These are phyloP conservation scores for Talaromyces albobiverticillius DNA, from an alignment of 2,329 filamentous ascomycete genomes.

Conservation along the genomic window DNA sequence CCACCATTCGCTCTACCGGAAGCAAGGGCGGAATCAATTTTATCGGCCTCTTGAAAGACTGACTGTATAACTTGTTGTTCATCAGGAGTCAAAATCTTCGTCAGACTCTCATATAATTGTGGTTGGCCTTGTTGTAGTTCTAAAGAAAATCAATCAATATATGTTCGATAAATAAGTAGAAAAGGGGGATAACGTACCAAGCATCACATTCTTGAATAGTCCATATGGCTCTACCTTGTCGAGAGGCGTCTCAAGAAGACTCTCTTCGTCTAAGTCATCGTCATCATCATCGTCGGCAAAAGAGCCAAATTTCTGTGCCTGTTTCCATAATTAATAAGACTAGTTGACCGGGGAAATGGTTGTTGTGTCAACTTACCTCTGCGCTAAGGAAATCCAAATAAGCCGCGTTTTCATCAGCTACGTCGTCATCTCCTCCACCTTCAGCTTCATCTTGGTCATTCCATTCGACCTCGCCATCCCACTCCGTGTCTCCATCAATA, in stretches of 20 bases:
- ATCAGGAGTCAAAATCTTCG: conserved; percentile 71
- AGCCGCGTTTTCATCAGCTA: conserved; percentile 85
- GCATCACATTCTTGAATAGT: conserved; percentile 76
- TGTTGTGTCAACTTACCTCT: too few species aligned
- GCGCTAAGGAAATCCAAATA: conserved; percentile 96
- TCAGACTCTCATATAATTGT: conserved; percentile 78
- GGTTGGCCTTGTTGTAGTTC: conserved; percentile 88
- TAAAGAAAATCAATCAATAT: conserved; percentile 44
- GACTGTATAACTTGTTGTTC: conserved; percentile 78
- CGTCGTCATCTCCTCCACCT: conserved; percentile 57
- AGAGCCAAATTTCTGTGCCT: conserved; percentile 80
- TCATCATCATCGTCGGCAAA: conserved; percentile 73
- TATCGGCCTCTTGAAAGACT: conserved; percentile 70
- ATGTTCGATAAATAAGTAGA: conserved; percentile 20
- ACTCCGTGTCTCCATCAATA: conserved; percentile 79
- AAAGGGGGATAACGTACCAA: conserved; percentile 61
- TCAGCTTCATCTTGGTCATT: conserved; percentile 64
- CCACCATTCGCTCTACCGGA: conserved; percentile 29
- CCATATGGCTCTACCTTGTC: conserved; percentile 95
- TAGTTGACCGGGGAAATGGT: neutral
- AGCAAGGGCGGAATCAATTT: conserved; percentile 42
- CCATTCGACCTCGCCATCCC: conserved; percentile 73
- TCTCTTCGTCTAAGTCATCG: conserved; percentile 88
- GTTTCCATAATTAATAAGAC: conserved; percentile 17
- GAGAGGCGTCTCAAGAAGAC: conserved; percentile 85